Percentiles rank a stretch among this genome's conserved stretches.
These are phyloP conservation scores for Zygnema circumcarinatum DNA, from an alignment of 139 green algal genomes.

Conservation along the genomic window DNA sequence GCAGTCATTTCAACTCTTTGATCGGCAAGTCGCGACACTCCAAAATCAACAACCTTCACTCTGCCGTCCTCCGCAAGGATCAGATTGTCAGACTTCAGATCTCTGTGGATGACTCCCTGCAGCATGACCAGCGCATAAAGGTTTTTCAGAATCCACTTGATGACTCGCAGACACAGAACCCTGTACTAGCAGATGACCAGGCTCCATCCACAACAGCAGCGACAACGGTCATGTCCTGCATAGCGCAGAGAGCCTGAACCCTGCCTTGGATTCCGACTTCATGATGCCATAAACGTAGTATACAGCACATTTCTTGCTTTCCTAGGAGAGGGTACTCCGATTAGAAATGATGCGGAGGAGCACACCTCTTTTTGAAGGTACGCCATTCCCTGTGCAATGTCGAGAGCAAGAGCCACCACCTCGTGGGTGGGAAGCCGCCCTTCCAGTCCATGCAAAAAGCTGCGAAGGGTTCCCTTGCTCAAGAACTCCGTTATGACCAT, in stretches of 20 bases:
- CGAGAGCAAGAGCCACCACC: constrained; percentile 51
- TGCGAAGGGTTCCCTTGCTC: constrained; percentile 43
- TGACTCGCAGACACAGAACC: no score
- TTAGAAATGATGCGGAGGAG: no score
- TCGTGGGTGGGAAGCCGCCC: neutral
- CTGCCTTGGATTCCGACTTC: no score
- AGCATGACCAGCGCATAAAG: no score
- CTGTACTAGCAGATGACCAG: no score
- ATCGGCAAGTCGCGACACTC: constrained; percentile 11
- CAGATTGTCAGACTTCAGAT: constrained; percentile 81
- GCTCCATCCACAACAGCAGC: no score
- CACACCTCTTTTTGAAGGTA: constrained; percentile 75
- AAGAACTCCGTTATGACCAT: constrained; percentile 87
- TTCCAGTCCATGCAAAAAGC: constrained; percentile 67
- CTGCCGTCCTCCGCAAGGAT: constrained; percentile 60
- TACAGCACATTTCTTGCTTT: no score
- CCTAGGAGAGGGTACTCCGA: no score
- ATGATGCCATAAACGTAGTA: no score
- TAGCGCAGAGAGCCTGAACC: no score
- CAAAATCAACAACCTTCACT: constrained; percentile 60
- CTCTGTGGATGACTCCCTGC: constrained; percentile 50
- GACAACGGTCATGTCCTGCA: no score
- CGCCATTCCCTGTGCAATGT: constrained; percentile 71
- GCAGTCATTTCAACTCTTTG: constrained; percentile 60
- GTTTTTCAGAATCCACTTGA: no score